These are phyloP conservation scores for Sarocladiaceae sp. DNA, from an alignment of 2,329 filamentous ascomycete species.

Conservation along the genomic window DNA sequence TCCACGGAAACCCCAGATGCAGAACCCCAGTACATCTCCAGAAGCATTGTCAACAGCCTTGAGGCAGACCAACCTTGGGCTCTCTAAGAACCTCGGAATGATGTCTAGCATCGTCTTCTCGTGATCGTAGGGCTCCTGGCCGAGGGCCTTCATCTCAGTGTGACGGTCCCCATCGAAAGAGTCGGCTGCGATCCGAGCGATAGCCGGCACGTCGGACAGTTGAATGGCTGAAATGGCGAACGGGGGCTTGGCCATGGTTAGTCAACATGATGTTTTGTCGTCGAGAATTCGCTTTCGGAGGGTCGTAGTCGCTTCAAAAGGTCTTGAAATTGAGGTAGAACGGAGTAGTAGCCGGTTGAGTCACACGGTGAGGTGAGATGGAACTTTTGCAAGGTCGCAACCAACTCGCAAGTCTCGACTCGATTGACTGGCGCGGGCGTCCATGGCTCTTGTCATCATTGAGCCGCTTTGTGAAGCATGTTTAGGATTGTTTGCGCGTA, in stretches of 20 bases:
- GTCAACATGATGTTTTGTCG: not conserved
- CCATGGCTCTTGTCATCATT: too few relatives aligned
- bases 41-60: conserved; percentile 27
- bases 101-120: conserved; percentile 19
- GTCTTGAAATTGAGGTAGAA: not conserved
- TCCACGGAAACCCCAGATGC: conserved; percentile 27
- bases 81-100: conserved; percentile 14
- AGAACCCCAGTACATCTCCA: conserved; percentile 23
- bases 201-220: conserved; percentile 22
- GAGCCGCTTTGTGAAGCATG: conserved; percentile 21
- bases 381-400: not conserved
- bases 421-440: too few relatives aligned
- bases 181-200: conserved; percentile 22
- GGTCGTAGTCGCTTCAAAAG: not conserved
- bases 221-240: conserved; percentile 19
- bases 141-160: conserved; percentile 30
- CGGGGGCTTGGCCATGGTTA: conserved; percentile 16
- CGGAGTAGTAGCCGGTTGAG: not conserved
- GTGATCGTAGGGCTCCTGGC: conserved; percentile 23
- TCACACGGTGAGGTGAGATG: not conserved
- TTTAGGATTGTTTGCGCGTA: conserved; percentile 23
- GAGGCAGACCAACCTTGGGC: conserved; percentile 19
- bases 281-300: not conserved
- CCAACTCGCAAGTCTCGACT: not conserved
- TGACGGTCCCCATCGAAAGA: conserved; percentile 29